Evolutionary conservation across 306 rosid genomes (phyloP).

Genomic region (Quercus bicolor): DNA sequence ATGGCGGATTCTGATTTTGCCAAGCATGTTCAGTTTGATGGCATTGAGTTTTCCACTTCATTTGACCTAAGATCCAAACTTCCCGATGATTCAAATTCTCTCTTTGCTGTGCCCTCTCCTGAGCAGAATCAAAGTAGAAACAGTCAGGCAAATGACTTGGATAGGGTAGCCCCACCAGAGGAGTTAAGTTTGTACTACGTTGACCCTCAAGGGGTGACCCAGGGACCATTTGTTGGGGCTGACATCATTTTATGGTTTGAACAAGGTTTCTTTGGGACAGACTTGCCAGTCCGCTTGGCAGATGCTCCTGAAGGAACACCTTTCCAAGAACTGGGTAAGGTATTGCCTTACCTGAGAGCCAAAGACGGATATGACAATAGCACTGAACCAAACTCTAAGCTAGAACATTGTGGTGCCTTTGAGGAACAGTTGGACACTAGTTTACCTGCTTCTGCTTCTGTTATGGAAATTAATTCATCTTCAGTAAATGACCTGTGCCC

Average conservation of each 20-base stretch:
- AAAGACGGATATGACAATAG: slow-evolving; percentile 20
- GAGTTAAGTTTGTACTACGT: slow-evolving; percentile 46
- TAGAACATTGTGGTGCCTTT: slow-evolving; percentile 27
- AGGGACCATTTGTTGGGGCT: slow-evolving; percentile 54
- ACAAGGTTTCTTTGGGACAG: slow-evolving; percentile 59
- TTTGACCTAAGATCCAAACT: slow-evolving; percentile 31
- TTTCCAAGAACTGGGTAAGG: slow-evolving; percentile 45
- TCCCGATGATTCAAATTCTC: slow-evolving; percentile 30
- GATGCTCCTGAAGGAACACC: slow-evolving; percentile 48
- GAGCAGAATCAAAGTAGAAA: slow-evolving; percentile 27
- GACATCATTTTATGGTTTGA: slow-evolving; percentile 62
- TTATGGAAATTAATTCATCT: slow-evolving; percentile 26
- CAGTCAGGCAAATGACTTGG: slow-evolving; percentile 20
- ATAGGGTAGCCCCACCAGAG: slow-evolving; percentile 28
- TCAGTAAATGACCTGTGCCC: slow-evolving; percentile 17
- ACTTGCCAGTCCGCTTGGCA: slow-evolving; percentile 51
- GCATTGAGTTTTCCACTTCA: slow-evolving; percentile 20
- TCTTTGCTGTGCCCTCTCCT: slow-evolving; percentile 20
- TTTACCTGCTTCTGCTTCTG: slow-evolving; percentile 26
- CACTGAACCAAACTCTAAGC: slow-evolving; percentile 22
- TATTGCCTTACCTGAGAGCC: slow-evolving; percentile 48
- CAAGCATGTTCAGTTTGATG: slow-evolving; percentile 11
- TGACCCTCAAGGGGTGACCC: slow-evolving; percentile 62
- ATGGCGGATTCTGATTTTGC: slow-evolving; percentile 20
- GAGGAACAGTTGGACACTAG: slow-evolving; percentile 28